phyloP scores from a whole-genome alignment of 805 yeast genomes.

The Kazachstania psychrophila region DNA sequence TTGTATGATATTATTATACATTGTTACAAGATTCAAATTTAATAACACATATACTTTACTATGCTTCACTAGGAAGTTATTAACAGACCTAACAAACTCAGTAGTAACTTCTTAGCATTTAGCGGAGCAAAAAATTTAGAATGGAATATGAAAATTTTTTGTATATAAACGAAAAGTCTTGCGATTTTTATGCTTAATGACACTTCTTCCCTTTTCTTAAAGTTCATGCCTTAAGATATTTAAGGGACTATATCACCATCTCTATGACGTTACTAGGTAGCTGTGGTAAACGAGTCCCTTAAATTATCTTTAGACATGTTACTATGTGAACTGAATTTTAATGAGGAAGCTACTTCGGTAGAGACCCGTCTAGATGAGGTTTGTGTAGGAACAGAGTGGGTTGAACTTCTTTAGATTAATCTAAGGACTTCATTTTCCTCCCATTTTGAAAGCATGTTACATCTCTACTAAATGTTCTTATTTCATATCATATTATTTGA shows the following conservation, averaged over 20 bases:
- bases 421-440: constrained; percentile 12
- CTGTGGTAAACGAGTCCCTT: constrained; percentile 52
- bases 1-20: no score
- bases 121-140: no score
- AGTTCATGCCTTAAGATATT: no score
- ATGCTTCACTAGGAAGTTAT: no score
- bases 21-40: no score
- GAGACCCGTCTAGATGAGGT: constrained; percentile 6
- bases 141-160: no score
- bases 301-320: constrained; percentile 24
- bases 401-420: no score
- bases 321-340: constrained; percentile 1
- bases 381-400: constrained; percentile 23
- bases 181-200: neutral
- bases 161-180: no score
- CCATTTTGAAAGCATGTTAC: constrained; percentile 30
- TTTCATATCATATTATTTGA: neutral
- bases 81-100: no score
- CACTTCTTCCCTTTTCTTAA: neutral
- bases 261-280: constrained; percentile 33
- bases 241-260: constrained; percentile 40
- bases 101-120: no score
- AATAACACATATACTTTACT: no score
- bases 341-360: neutral
- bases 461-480: constrained; percentile 5